These are phyloP conservation scores for Annulohypoxylon moriforme DNA, from an alignment of 495 filamentous ascomycete species.

Conservation along the genomic window DNA sequence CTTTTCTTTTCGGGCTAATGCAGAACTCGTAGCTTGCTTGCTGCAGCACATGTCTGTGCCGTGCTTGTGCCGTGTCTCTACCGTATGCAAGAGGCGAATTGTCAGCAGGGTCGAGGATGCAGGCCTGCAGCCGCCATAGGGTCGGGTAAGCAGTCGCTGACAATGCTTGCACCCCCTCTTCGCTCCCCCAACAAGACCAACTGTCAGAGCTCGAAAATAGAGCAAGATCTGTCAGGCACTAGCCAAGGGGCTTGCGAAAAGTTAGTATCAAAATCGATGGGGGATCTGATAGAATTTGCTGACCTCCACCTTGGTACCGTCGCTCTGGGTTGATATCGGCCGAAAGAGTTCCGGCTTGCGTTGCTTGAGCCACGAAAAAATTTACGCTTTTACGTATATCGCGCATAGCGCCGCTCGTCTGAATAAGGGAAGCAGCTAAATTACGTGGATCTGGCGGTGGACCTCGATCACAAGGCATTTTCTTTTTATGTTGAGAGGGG, in stretches of 20 bases:
- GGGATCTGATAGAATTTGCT: constrained; percentile 1
- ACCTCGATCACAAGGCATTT: neutral
- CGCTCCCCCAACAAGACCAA: constrained; percentile 19
- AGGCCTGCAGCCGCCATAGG: constrained; percentile 35
- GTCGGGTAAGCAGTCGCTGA: constrained; percentile 29
- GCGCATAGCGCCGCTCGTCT: neutral
- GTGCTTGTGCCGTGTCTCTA: constrained; percentile 18
- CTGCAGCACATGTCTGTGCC: constrained; percentile 23
- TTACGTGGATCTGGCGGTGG: constrained; percentile 1
- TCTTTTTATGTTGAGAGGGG: neutral
- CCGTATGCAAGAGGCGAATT: constrained; percentile 27
- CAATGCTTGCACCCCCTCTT: constrained; percentile 19
- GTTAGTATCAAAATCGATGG: constrained; percentile 6
- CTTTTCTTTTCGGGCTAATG: constrained; percentile 18
- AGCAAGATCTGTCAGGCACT: constrained; percentile 27
- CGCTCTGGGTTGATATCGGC: constrained; percentile 12
- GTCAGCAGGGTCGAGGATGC: constrained; percentile 27
- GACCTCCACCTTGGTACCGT: neutral
- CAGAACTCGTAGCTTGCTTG: constrained; percentile 23
- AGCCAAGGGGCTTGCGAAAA: neutral
- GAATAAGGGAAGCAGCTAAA: neutral
- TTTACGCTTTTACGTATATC: neutral
- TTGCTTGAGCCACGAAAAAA: neutral
- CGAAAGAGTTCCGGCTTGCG: neutral
- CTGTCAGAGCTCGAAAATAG: neutral